Evolutionary conservation across 306 rosid species (phyloP), one percentile per base, ranked within the genome.

Genomic region (Bauhinia variegata): DNA sequence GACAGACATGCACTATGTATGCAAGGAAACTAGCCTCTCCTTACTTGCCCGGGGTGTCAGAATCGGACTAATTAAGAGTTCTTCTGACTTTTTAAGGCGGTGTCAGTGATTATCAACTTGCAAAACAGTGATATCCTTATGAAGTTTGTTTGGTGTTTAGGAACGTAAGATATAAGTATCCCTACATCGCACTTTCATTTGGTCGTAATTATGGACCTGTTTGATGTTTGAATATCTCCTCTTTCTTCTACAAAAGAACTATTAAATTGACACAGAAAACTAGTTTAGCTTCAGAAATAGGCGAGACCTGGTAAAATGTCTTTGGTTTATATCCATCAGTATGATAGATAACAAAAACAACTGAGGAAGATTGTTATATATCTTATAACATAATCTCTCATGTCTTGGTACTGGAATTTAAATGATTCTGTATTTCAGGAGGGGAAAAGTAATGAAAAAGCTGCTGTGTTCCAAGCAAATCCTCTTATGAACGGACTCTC

Each of bases 401-500:
- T 17, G 51, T 54, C 31, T 58, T 53, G 51, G 15, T 66, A 70
- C 41, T 75, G 48, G 67, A 56, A 75, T 11, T 60, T 18, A 54
- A 18, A 71, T 64, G 32, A 61, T 46, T 11, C 10, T 75, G 56
- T 65, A 53, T 70, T 89, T 76, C 89, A 89, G 96, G 89, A 77
- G 73, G 91, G 83, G 86, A 76, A 76, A 81, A 84, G 52, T 44
- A 66, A 60, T 18, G 83, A 78, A 47, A 75, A 66, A 46, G 62
- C 43, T 63, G 73, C 78, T 13, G 83, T 46, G 13, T 85, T 93
- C 71, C 89, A 79, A 77, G 82, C 88, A 80, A 89, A 87, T 83
- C 73, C 62, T 57, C 55, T 84, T 32, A 79, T 93, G 93, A 83
- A 74, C 62, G 96, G 96, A 38, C 85, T 80, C 41, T 83, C 97